Evolutionary conservation across 805 yeast species (phyloP).

Genomic region (Sugiyamaella smithiae): DNA sequence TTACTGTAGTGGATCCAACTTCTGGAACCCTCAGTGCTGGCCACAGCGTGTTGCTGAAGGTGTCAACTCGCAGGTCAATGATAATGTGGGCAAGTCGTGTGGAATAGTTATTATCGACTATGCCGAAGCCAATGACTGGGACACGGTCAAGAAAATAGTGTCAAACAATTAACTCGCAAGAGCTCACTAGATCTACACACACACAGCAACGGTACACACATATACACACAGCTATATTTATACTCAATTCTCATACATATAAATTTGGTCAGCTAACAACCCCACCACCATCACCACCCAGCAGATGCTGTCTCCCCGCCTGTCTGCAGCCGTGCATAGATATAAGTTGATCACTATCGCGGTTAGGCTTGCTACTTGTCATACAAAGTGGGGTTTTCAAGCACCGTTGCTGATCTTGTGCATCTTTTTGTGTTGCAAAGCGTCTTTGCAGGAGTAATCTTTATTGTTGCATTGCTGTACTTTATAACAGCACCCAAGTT

Average conservation of each 20-base stretch:
- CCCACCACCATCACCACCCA: too few species aligned
- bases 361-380: constrained; percentile 4
- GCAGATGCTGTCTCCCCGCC: too few species aligned
- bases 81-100: constrained; percentile 44
- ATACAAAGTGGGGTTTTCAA: constrained; percentile 1
- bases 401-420: neutral
- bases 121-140: constrained; percentile 62
- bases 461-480: constrained; percentile 6
- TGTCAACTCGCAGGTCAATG: constrained; percentile 8
- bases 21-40: constrained; percentile 71
- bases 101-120: constrained; percentile 71
- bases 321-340: too few species aligned
- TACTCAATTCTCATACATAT: too few species aligned
- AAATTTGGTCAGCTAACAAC: too few species aligned
- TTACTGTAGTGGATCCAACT: constrained; percentile 71
- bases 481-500: neutral
- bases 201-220: too few species aligned
- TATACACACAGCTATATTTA: too few species aligned
- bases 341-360: too few species aligned
- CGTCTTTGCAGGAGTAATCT: constrained; percentile 9
- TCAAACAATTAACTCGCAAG: constrained; percentile 1
- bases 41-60: constrained; percentile 59
- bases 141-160: constrained; percentile 47
- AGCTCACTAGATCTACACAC: too few species aligned
- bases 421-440: constrained; percentile 8